Evolutionary conservation across 176 grass and related monocot species (phyloP), one percentile per base, ranked within the genome.

Genomic region (Calamus simplicifolius): DNA sequence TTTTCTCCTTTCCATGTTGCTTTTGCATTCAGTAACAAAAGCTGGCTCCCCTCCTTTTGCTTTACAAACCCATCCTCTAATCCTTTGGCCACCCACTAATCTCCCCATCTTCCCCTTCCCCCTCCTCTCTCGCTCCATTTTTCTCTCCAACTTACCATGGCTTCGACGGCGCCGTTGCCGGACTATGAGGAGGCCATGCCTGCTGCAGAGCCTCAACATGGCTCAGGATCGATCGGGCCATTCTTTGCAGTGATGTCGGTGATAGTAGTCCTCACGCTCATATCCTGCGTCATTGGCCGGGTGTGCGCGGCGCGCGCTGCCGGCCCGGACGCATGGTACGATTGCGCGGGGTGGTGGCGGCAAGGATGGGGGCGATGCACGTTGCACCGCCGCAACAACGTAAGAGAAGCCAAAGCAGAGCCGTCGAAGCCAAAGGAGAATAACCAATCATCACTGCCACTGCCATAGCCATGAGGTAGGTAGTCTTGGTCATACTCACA

Each of bases 221-320:
- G 18, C n/a, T 57, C 77, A 4, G 68, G 67, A 16, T 88, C 84
- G 10, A 52, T 92, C 4, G 84, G 84, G 50, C 67, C 81, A 5
- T 98, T 98, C 77, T 71, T 92, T 0, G 79, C 50, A 6, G 93
- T 89, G 27, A 75, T 92, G 35, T 75, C 76, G 29, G 70, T 55
- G 19, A 83, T 98, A 38, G 4, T 85, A 30, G 52, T 88, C 19
- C 62, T 98, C 69, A 81, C 84, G 18, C 58, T 70, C 49, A 48
- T 98, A 43, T 85, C 93, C 4, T 98, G 93, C 67, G 27, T 85
- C 64, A 69, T 83, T 4, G 87, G 87, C 25, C 65, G 69, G 25
- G 69, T 75, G 13, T 29, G 69, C 3, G 51, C 64, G 3, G 35
- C 8, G 12, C 35, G 35, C 12, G 35, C 35, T 43, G 35, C 35